A percentile compares a stretch with the other conserved stretches of the same genome.
phyloP scores from a whole-genome alignment of 805 yeast genomes.

The Saccharomycopsis microspora region DNA sequence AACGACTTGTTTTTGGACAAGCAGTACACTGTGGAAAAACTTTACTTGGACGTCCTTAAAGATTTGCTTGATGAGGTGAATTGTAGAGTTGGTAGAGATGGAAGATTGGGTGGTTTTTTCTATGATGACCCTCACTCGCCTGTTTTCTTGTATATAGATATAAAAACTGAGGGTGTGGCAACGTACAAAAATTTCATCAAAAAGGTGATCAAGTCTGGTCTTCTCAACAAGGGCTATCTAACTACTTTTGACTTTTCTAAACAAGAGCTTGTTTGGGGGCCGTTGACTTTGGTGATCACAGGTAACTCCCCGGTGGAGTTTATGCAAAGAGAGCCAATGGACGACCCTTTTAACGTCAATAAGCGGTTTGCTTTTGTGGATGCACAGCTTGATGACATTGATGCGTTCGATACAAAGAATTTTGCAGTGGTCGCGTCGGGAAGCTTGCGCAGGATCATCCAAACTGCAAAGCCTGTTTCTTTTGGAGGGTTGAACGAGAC shows the following conservation, averaged over 20 bases:
- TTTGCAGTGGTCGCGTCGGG: slow-evolving; percentile 31
- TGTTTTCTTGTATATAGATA: slow-evolving; percentile 42
- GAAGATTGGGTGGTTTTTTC: slow-evolving; percentile 25
- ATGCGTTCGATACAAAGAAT: not conserved
- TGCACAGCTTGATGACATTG: slow-evolving; percentile 25
- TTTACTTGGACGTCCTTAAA: slow-evolving; percentile 42
- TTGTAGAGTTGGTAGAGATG: slow-evolving; percentile 21
- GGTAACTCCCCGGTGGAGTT: slow-evolving; percentile 47
- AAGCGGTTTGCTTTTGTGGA: slow-evolving; percentile 31
- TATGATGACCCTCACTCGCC: slow-evolving; percentile 38
- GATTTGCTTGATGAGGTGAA: slow-evolving; percentile 43
- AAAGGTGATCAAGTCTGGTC: slow-evolving; percentile 23
- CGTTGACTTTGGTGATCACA: slow-evolving; percentile 52
- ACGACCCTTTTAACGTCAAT: slow-evolving; percentile 18
- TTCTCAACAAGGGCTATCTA: slow-evolving; percentile 29
- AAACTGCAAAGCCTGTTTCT: slow-evolving; percentile 3
- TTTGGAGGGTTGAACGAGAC: slow-evolving; percentile 23
- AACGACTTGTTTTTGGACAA: slow-evolving; percentile 16
- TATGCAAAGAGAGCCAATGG: slow-evolving; percentile 19
- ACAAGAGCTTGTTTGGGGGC: slow-evolving; percentile 31
- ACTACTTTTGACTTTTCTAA: slow-evolving; percentile 32
- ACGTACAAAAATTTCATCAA: slow-evolving; percentile 36
- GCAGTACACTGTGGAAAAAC: slow-evolving; percentile 17
- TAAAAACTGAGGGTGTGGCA: slow-evolving; percentile 33
- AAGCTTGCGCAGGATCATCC: slow-evolving; percentile 24